phyloP scores from a whole-genome alignment of 768 basidiomycete genomes.

The Pleurotus salmoneostramineus region DNA sequence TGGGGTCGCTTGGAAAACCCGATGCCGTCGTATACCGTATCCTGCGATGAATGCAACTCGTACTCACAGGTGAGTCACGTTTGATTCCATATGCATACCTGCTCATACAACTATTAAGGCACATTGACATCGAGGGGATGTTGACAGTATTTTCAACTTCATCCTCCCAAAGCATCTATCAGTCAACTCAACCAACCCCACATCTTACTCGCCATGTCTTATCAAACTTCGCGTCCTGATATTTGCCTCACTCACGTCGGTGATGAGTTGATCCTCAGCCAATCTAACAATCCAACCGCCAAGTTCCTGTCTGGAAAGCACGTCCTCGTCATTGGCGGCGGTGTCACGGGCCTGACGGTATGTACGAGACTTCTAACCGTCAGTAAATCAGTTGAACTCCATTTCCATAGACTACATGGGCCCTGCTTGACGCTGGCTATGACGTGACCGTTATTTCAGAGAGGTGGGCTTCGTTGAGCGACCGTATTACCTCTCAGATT shows the following conservation, averaged over 20 bases:
- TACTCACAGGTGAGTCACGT: no score
- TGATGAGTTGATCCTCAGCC: not conserved
- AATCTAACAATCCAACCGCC: not conserved
- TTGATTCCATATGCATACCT: no score
- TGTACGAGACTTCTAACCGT: not conserved
- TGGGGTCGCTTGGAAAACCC: not conserved
- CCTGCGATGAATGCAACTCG: no score
- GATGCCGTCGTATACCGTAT: no score
- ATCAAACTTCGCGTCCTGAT: not conserved
- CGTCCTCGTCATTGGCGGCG: not conserved
- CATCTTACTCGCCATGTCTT: not conserved
- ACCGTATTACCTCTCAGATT: constrained; percentile 20
- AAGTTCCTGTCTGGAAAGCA: not conserved
- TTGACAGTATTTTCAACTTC: not conserved
- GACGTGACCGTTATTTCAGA: constrained; percentile 27
- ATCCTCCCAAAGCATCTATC: not conserved
- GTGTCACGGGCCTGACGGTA: not conserved
- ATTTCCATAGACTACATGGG: constrained; percentile 20
- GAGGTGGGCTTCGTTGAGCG: constrained; percentile 14
- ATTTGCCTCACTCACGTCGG: not conserved
- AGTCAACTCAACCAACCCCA: not conserved
- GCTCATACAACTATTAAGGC: no score
- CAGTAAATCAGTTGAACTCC: not conserved
- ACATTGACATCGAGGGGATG: not conserved
- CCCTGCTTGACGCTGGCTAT: constrained; percentile 29